Base-by-base conservation (phyloP, 2,329 filamentous ascomycete genomes). In the Colletotrichum destructivum region DNA sequence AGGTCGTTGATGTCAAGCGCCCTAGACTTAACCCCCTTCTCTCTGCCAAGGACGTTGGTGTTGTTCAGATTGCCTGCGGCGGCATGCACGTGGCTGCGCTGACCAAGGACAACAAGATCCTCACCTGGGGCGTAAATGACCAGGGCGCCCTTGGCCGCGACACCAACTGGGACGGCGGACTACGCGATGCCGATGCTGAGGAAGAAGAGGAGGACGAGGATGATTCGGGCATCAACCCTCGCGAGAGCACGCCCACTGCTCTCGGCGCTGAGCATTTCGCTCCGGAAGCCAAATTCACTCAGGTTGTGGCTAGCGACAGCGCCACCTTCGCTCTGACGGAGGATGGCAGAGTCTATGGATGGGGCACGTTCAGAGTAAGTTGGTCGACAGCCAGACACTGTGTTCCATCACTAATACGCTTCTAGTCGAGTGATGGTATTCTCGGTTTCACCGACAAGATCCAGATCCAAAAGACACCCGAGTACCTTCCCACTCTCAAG, bases 91-190 rank as follows among this genome's bases (percentile, higher is more conserved):
- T 88, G 63, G 85, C 93, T 73, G 93, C 92, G 3, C 84, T 96
- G 63, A 96, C 94, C 61, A 88, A 91, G 75, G 92, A 96, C 81
- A 94, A 95, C 85, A 91, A 91, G 82, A 93, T 97, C 75, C 84
- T 94, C 65, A 95, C 93, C 38, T 97, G 94, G 94, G 94, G 94
- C 65, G 94, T 96, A 76, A 96, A 96, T 79, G 94, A 97, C 78
- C 91, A 95, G 78, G 92, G 93, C 74, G 93, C 94, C 11, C 87
- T 97, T 47, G 94, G 94, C 52, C 88, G 94, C 78, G 89, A 93
- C 78, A 95, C 44, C 88, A 84, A 83, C 15, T 92, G 91, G 87
- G 89, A 92, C 2, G 92, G 92, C 60, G 90, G 90, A 21, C 81
- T 88, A 40, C 86, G 88, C 67, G 88, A 91, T 64, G 83, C 86